Evolutionary conservation across 805 yeast genomes (phyloP).

Genomic region (Metschnikowia arizonensis): DNA sequence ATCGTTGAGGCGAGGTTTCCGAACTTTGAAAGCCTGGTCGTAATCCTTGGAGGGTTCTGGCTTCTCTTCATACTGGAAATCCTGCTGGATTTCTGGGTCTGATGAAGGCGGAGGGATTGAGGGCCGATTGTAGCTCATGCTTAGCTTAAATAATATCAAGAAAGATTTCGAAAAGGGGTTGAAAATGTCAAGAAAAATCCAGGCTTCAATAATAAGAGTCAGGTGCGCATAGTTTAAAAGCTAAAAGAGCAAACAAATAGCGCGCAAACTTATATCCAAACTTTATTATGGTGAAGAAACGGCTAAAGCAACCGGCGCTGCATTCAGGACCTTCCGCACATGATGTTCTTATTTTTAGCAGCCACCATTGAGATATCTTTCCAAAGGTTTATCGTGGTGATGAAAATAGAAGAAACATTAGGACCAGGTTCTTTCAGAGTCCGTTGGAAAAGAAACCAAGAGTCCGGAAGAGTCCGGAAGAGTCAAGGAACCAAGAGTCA

Average conservation of each 20-base stretch:
- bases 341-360: neutral
- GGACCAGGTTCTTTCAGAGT: no score
- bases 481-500: no score
- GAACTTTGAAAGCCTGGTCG: constrained; percentile 65
- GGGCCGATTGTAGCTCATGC: constrained; percentile 10
- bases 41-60: constrained; percentile 41
- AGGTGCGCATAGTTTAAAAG: neutral
- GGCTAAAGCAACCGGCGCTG: neutral
- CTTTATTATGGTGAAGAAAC: neutral
- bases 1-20: constrained; percentile 63
- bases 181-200: neutral
- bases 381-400: no score
- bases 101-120: constrained; percentile 9
- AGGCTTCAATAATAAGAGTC: no score
- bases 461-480: no score
- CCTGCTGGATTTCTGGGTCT: constrained; percentile 30
- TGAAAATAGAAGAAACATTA: no score
- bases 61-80: constrained; percentile 23
- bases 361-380: no score
- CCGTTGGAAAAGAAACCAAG: no score
- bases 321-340: neutral
- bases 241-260: neutral
- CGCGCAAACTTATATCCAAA: neutral
- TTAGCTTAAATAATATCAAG: neutral
- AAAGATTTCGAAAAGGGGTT: no score